Conservation (phyloP, 331 rosid species). For the Acacia pycnantha region DNA sequence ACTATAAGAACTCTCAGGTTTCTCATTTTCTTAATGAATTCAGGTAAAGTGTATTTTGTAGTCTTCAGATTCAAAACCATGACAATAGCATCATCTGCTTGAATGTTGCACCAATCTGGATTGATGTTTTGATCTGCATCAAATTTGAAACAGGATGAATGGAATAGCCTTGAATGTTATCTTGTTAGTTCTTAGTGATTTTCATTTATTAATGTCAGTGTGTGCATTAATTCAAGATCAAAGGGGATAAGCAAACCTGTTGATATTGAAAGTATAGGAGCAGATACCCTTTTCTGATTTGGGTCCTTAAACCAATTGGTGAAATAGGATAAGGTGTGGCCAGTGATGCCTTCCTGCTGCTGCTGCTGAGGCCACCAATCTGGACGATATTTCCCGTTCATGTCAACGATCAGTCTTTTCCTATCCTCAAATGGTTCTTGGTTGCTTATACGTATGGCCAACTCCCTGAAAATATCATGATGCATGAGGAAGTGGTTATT, state of each 20-base stretch:
- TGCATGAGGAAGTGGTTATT: constrained; percentile 12
- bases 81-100: neutral
- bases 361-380: constrained; percentile 6
- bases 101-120: constrained; percentile 3
- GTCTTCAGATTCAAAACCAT: neutral
- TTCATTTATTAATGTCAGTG: neutral
- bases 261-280: constrained; percentile 38
- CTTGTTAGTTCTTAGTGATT: neutral
- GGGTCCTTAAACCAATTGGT: neutral
- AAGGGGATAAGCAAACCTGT: constrained; percentile 37
- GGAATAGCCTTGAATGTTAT: neutral
- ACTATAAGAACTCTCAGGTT: neutral
- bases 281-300: neutral
- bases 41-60: neutral
- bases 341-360: neutral
- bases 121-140: neutral
- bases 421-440: constrained; percentile 20
- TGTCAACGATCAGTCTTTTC: constrained; percentile 43
- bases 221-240: neutral
- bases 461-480: neutral
- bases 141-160: neutral
- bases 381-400: constrained; percentile 12
- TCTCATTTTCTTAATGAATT: neutral
- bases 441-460: neutral
- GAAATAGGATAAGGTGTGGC: neutral